Conservation (phyloP, 768 basidiomycete species). For the Suillus weaverae region DNA sequence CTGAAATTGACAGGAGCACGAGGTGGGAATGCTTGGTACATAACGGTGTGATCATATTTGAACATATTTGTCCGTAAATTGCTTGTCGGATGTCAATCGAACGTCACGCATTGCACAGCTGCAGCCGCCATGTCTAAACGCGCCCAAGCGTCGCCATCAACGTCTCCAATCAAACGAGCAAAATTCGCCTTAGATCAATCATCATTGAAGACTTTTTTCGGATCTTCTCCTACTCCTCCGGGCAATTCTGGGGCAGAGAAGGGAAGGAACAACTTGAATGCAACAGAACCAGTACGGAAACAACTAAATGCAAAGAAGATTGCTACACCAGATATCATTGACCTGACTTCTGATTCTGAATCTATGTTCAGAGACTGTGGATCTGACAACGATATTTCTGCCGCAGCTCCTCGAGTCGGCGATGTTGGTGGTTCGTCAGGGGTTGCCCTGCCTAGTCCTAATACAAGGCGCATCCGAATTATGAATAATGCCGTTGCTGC, state of each 20-base stretch:
- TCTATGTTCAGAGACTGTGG: no score
- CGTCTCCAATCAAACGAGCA: slow-evolving; percentile 20
- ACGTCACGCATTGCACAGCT: background rate
- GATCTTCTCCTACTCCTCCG: slow-evolving; percentile 1
- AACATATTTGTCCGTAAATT: slow-evolving; percentile 2
- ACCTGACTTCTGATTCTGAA: slow-evolving; percentile 4
- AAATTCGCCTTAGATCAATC: slow-evolving; percentile 20
- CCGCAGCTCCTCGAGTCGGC: background rate
- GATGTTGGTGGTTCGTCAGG: background rate
- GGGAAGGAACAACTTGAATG: background rate
- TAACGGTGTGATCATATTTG: background rate
- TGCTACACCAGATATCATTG: background rate
- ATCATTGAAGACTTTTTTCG: slow-evolving; percentile 30
- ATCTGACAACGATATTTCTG: background rate
- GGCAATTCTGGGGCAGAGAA: slow-evolving; percentile 4
- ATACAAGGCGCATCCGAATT: slow-evolving; percentile 6
- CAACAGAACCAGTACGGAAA: background rate
- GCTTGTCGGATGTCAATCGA: slow-evolving; percentile 1
- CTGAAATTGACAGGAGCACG: background rate
- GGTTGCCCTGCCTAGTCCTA: background rate
- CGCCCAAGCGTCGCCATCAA: slow-evolving; percentile 10
- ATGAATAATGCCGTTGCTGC: slow-evolving; percentile 25
- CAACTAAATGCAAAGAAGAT: background rate
- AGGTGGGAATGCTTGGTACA: background rate
- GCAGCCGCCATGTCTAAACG: slow-evolving; percentile 12